Conservation (phyloP, 2,329 filamentous ascomycete species). For the Ambrosiella cleistominuta region DNA sequence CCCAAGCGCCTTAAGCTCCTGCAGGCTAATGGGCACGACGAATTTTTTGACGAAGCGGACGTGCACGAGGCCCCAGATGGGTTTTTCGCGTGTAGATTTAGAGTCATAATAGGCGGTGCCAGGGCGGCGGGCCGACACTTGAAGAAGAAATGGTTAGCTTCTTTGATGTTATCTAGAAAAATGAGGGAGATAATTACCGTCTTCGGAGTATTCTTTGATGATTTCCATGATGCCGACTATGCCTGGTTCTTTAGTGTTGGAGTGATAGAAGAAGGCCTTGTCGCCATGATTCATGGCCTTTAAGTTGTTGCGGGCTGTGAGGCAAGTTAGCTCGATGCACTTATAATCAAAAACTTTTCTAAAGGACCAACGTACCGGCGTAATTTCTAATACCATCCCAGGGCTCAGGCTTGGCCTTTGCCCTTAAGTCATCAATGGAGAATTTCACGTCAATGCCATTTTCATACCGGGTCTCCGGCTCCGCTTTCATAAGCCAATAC, state of each 20-base stretch:
- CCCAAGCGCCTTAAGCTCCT: slow-evolving; percentile 50
- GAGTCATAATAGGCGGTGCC: slow-evolving; percentile 62
- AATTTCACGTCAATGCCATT: slow-evolving; percentile 82
- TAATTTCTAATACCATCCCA: slow-evolving; percentile 63
- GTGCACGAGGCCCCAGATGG: slow-evolving; percentile 70
- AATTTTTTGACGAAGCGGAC: slow-evolving; percentile 81
- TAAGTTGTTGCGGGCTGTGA: slow-evolving; percentile 65
- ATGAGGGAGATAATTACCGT: slow-evolving; percentile 34
- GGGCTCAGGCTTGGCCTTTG: slow-evolving; percentile 58
- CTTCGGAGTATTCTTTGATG: slow-evolving; percentile 64
- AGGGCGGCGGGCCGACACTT: slow-evolving; percentile 20
- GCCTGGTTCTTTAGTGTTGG: slow-evolving; percentile 75
- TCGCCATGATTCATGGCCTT: slow-evolving; percentile 82
- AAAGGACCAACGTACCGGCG: slow-evolving; percentile 21
- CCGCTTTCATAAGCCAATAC: slow-evolving; percentile 75
- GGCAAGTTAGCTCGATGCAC: not conserved
- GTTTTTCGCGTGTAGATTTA: slow-evolving; percentile 40
- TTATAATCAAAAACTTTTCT: not conserved
- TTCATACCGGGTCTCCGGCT: slow-evolving; percentile 73
- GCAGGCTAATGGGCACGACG: slow-evolving; percentile 47
- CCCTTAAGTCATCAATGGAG: slow-evolving; percentile 75
- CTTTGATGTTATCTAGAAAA: not conserved
- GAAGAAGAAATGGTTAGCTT: not conserved
- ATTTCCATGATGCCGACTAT: slow-evolving; percentile 83
- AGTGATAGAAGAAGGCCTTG: slow-evolving; percentile 92